Evolutionary conservation across 2,329 filamentous ascomycete genomes (phyloP).

Genomic region (Graphiopsis chlorocephala): DNA sequence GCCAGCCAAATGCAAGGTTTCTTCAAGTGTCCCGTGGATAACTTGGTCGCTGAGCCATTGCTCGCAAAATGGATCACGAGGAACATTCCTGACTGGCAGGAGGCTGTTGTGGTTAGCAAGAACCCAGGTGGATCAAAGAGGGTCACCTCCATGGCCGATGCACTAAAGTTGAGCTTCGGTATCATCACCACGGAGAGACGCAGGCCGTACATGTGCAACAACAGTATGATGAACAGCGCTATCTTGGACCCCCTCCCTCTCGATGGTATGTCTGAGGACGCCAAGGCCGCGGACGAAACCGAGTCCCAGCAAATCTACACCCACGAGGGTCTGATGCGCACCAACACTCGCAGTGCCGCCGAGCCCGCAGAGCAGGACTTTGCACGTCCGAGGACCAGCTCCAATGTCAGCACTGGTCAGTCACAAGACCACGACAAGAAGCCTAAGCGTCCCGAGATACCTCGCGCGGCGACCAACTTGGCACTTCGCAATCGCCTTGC

Average conservation of each 20-base stretch:
- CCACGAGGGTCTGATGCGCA: background rate
- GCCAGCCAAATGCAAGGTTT: constrained; percentile 97
- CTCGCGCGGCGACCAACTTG: constrained; percentile 11
- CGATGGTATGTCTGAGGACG: constrained; percentile 34
- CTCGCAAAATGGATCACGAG: constrained; percentile 93
- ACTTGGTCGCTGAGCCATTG: constrained; percentile 91
- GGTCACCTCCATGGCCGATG: constrained; percentile 92
- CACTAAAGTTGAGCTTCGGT: constrained; percentile 94
- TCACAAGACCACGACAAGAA: constrained; percentile 11
- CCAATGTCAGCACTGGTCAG: constrained; percentile 17
- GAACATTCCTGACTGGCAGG: constrained; percentile 82
- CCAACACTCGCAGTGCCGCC: background rate
- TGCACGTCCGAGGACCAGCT: constrained; percentile 22
- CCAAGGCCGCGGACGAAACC: constrained; percentile 33
- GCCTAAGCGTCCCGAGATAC: constrained; percentile 10
- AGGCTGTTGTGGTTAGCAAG: constrained; percentile 96
- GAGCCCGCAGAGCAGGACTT: constrained; percentile 29
- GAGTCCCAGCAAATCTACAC: constrained; percentile 19
- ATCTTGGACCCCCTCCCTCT: constrained; percentile 56
- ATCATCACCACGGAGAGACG: constrained; percentile 83
- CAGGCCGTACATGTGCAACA: constrained; percentile 47
- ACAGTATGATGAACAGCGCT: constrained; percentile 73
- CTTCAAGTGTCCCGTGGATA: constrained; percentile 96
- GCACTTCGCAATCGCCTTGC: constrained; percentile 24
- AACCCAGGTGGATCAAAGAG: constrained; percentile 96